Evolutionary conservation across 2,329 filamentous ascomycete genomes (phyloP).

Genomic region (Trichoderma sp.): DNA sequence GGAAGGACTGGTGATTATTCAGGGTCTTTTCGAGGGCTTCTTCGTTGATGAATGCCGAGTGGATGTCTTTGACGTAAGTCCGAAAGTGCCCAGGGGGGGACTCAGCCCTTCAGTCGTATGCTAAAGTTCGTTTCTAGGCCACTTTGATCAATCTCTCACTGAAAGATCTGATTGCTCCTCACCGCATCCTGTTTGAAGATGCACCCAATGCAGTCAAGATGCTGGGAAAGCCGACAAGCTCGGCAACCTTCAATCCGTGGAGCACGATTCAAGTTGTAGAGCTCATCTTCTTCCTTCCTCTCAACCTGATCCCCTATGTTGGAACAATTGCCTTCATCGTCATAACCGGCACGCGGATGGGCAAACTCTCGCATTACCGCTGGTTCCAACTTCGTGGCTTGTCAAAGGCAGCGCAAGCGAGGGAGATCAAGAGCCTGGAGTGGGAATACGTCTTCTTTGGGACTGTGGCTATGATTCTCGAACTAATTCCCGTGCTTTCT

Average conservation of each 20-base stretch:
- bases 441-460: slow-evolving; percentile 96
- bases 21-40: slow-evolving; percentile 73
- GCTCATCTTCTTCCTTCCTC: slow-evolving; percentile 74
- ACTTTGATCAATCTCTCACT: slow-evolving; percentile 76
- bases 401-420: slow-evolving; percentile 71
- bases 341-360: slow-evolving; percentile 82
- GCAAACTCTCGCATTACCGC: slow-evolving; percentile 86
- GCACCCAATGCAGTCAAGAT: slow-evolving; percentile 73
- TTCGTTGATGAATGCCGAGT: slow-evolving; percentile 79
- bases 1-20: slow-evolving; percentile 72
- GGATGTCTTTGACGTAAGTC: slow-evolving; percentile 77
- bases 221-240: slow-evolving; percentile 77
- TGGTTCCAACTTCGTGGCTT: slow-evolving; percentile 83
- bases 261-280: slow-evolving; percentile 88
- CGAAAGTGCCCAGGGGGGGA: neutral
- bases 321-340: slow-evolving; percentile 85
- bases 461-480: slow-evolving; percentile 77
- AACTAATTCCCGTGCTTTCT: slow-evolving; percentile 87
- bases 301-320: slow-evolving; percentile 84
- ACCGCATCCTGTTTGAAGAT: slow-evolving; percentile 67
- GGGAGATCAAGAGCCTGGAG: slow-evolving; percentile 65
- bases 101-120: neutral
- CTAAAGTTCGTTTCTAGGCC: slow-evolving; percentile 45
- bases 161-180: slow-evolving; percentile 66
- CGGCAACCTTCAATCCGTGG: slow-evolving; percentile 83